Evolutionary conservation across 2,329 filamentous ascomycete genomes (phyloP).

Genomic region (Paracorniculantispora psalliotae): DNA sequence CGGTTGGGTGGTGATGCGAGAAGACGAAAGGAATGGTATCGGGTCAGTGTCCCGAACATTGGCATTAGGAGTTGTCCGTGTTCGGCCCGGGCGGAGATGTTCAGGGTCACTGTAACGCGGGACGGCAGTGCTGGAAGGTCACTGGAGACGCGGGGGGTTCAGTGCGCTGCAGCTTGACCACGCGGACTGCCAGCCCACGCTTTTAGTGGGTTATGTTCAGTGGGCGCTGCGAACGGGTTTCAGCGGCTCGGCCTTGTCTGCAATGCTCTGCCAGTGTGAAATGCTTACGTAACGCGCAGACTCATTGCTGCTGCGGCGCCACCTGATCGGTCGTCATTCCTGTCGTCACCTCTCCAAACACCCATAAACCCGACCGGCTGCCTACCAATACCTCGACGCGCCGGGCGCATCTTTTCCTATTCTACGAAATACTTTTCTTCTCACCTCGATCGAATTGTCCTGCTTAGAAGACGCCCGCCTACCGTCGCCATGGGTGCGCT

Average conservation of each 20-base stretch:
- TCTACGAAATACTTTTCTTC: too few species aligned
- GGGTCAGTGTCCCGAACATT: constrained; percentile 3
- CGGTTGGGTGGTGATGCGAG: not conserved
- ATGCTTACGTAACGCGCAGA: constrained; percentile 2
- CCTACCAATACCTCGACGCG: not conserved
- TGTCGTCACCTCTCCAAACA: constrained; percentile 8
- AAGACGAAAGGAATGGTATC: not conserved
- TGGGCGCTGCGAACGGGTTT: not conserved
- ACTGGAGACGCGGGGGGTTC: not conserved
- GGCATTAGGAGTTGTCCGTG: not conserved
- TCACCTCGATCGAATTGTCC: not conserved
- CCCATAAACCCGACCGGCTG: not conserved
- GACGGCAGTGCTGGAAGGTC: not conserved
- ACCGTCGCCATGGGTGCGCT: constrained; percentile 71
- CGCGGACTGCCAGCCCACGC: too few species aligned
- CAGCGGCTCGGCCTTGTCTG: not conserved
- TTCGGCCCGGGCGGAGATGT: not conserved
- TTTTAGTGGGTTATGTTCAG: too few species aligned
- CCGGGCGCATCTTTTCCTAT: too few species aligned
- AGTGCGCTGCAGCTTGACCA: too few species aligned
- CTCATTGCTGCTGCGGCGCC: not conserved
- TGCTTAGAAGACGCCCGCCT: not conserved
- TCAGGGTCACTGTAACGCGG: not conserved
- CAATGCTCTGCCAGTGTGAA: too few species aligned
- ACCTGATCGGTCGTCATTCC: constrained; percentile 9